A percentile compares a stretch with the other conserved stretches of the same genome.
These are phyloP conservation scores for Clitopilus hobsonii DNA, from an alignment of 768 basidiomycete species.

Conservation along the genomic window DNA sequence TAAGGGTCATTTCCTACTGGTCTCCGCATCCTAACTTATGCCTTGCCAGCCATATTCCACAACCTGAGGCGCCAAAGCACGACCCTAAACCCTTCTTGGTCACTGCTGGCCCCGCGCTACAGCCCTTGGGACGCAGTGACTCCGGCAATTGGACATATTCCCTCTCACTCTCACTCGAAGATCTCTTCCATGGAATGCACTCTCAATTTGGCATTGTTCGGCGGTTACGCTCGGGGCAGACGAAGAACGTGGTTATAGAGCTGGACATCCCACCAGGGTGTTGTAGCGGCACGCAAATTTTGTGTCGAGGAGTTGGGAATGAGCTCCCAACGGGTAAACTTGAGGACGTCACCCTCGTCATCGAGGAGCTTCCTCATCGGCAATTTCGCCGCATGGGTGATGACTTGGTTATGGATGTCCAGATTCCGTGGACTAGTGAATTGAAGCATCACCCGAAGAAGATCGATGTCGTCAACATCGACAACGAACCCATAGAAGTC, in stretches of 20 bases:
- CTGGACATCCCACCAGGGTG: slow-evolving; percentile 60
- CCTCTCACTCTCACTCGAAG: slow-evolving; percentile 55
- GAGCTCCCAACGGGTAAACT: slow-evolving; percentile 50
- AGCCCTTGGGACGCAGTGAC: slow-evolving; percentile 33
- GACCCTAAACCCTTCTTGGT: background rate
- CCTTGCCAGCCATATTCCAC: background rate
- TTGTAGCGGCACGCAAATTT: slow-evolving; percentile 53
- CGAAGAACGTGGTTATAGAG: slow-evolving; percentile 52
- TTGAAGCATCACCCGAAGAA: slow-evolving; percentile 43
- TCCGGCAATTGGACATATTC: slow-evolving; percentile 68
- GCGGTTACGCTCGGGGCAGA: slow-evolving; percentile 41
- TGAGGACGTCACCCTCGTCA: slow-evolving; percentile 65
- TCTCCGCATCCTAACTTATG: background rate
- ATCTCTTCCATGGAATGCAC: slow-evolving; percentile 51
- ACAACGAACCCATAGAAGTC: slow-evolving; percentile 49
- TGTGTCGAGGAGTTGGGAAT: slow-evolving; percentile 64
- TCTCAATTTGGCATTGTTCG: slow-evolving; percentile 61
- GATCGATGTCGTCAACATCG: slow-evolving; percentile 50
- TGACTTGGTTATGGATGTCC: slow-evolving; percentile 51
- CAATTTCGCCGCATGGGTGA: slow-evolving; percentile 53
- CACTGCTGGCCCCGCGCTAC: slow-evolving; percentile 28
- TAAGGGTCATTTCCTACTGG: background rate
- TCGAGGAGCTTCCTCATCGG: slow-evolving; percentile 55
- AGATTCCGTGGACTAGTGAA: slow-evolving; percentile 51
- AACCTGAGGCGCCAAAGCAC: background rate